These are phyloP conservation scores for Cercophora samala DNA, from an alignment of 495 filamentous ascomycete species.

Conservation along the genomic window DNA sequence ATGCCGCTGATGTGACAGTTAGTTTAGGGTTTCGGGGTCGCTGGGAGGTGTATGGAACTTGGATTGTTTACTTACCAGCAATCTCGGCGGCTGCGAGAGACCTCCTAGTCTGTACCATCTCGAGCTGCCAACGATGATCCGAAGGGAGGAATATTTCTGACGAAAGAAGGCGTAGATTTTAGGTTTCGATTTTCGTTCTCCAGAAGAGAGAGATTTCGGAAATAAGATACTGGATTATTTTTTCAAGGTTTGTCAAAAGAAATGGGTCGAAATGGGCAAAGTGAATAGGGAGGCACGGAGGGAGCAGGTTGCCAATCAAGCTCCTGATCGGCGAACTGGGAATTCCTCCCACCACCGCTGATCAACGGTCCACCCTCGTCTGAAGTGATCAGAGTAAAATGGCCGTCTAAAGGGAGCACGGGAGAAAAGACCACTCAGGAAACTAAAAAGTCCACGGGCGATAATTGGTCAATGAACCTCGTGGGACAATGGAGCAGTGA, in stretches of 20 bases:
- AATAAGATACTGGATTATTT: neutral
- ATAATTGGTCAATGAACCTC: neutral
- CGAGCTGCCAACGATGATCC: neutral
- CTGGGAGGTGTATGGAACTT: neutral
- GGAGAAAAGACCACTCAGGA: neutral
- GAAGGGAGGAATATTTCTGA: neutral
- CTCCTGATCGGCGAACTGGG: neutral
- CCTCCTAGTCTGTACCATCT: conserved; percentile 28
- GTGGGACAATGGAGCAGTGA: neutral
- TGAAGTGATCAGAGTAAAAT: neutral
- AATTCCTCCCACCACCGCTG: neutral
- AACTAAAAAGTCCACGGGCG: neutral
- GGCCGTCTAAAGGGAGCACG: neutral
- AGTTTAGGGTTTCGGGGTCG: neutral
- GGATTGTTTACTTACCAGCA: conserved; percentile 23
- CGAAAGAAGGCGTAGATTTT: neutral
- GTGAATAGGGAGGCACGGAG: neutral
- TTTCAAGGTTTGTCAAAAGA: neutral
- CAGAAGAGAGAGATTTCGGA: neutral
- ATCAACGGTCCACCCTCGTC: neutral
- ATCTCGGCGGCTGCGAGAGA: conserved; percentile 25
- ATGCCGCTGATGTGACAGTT: conserved; percentile 6
- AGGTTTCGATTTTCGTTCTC: neutral
- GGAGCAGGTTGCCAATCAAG: neutral
- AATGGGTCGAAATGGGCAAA: neutral